These are phyloP conservation scores for maize (Zea mays) DNA, from an alignment of 176 grass and related monocot genomes.

Conservation along the genomic window Zm-B73-REFERENCE-NAM-5.0 NC_050102.1:101848001-101848500, in stretches of 20 bases:
- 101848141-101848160: neutral
- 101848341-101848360: conserved; percentile 64
- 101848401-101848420: neutral
- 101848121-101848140: neutral
- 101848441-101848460: neutral
- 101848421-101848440: neutral
- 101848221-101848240: conserved; percentile 61
- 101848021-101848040: neutral
- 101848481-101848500: neutral
- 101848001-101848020: neutral
- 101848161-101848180: conserved; percentile 8
- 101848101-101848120: conserved; percentile 3
- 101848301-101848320: conserved; percentile 61
- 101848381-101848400: conserved; percentile 17
- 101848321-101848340: conserved; percentile 81
- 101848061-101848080: conserved; percentile 33
- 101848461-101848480: neutral
- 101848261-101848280: conserved; percentile 55
- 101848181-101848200: neutral
- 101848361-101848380: conserved; percentile 88
- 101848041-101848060: neutral
- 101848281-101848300: conserved; percentile 37
- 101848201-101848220: neutral
- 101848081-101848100: neutral
- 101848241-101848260: conserved; percentile 68